A percentile compares a stretch with the other conserved stretches of the same genome.
These are phyloP conservation scores for Mycoemilia scoparia DNA, from an alignment of 192 early-diverging fungal species.

Conservation along the genomic window DNA sequence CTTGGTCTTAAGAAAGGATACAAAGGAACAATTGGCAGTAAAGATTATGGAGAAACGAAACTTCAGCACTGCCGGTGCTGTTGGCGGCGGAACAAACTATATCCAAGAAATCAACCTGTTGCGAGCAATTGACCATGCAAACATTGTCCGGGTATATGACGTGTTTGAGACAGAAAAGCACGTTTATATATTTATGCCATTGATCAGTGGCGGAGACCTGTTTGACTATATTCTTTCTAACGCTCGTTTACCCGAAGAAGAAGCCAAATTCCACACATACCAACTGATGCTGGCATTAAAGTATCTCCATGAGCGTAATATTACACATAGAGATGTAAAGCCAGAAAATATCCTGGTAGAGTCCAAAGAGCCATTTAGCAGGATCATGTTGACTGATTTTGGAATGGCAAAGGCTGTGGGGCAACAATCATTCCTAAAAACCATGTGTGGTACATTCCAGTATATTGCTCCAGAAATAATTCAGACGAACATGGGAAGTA, in stretches of 20 bases:
- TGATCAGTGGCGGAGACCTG: constrained; percentile 67
- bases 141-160: constrained; percentile 49
- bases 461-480: constrained; percentile 72
- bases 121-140: constrained; percentile 45
- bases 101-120: constrained; percentile 58
- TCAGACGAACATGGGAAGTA: constrained; percentile 8
- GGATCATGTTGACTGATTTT: constrained; percentile 75
- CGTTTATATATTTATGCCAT: constrained; percentile 58
- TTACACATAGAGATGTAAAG: constrained; percentile 68
- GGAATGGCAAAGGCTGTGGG: constrained; percentile 69
- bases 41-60: constrained; percentile 70
- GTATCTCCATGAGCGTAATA: constrained; percentile 61
- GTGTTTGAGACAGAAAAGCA: constrained; percentile 36
- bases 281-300: constrained; percentile 54
- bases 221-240: constrained; percentile 61
- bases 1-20: constrained; percentile 39
- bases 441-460: constrained; percentile 75
- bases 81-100: constrained; percentile 57
- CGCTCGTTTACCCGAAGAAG: constrained; percentile 53
- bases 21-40: constrained; percentile 52
- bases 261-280: constrained; percentile 55
- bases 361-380: constrained; percentile 27
- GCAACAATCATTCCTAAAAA: constrained; percentile 58
- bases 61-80: constrained; percentile 41
- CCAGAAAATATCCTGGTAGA: constrained; percentile 54